A percentile compares a stretch with the other conserved stretches of the same genome.
These are phyloP conservation scores for Dendrobium nobile DNA, from an alignment of 106 monocot species.

Conservation along the genomic window DNA sequence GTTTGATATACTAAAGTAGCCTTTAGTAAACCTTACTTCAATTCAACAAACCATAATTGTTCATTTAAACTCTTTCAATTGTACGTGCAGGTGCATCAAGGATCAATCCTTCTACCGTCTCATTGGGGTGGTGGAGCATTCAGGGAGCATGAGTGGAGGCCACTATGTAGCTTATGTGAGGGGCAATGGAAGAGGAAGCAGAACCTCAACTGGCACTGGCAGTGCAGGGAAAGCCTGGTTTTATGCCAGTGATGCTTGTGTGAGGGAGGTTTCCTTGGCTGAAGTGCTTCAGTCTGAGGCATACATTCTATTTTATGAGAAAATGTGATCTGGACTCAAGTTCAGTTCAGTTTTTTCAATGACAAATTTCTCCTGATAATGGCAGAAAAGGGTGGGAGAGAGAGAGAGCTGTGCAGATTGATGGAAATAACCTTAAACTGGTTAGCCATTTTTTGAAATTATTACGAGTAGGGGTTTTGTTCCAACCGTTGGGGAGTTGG, in stretches of 20 bases:
- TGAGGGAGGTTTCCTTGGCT: slow-evolving; percentile 45
- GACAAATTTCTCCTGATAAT: background rate
- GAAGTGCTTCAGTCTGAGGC: slow-evolving; percentile 74
- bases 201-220: slow-evolving; percentile 4
- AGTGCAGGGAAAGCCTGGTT: slow-evolving; percentile 37
- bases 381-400: background rate
- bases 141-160: slow-evolving; percentile 56
- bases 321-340: slow-evolving; percentile 9
- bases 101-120: slow-evolving; percentile 36
- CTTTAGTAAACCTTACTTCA: background rate
- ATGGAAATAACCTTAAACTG: background rate
- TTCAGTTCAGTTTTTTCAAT: background rate
- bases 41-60: background rate
- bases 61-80: background rate
- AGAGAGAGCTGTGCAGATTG: background rate
- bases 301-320: slow-evolving; percentile 81
- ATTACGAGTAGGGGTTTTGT: background rate
- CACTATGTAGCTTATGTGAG: slow-evolving; percentile 75
- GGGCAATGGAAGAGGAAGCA: slow-evolving; percentile 22
- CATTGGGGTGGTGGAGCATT: slow-evolving; percentile 71
- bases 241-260: slow-evolving; percentile 52
- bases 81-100: slow-evolving; percentile 41
- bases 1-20: background rate
- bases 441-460: background rate
- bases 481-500: background rate